These are phyloP conservation scores for Paramecium caudatum DNA, from an alignment of 73 alveolate species.

Conservation along the genomic window DNA sequence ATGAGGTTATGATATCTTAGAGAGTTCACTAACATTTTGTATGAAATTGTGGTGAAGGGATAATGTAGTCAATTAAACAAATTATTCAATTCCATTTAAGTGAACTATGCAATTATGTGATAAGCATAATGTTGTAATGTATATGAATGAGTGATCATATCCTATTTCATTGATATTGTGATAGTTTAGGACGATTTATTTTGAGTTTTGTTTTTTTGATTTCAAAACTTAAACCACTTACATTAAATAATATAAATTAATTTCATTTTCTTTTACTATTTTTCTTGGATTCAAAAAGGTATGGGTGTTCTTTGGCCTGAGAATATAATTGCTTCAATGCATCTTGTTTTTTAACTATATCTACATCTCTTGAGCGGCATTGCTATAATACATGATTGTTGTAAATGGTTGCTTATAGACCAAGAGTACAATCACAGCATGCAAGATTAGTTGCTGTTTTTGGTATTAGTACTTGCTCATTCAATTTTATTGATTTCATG, in stretches of 20 bases:
- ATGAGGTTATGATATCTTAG: background rate
- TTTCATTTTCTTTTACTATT: background rate
- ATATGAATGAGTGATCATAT: background rate
- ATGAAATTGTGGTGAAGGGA: slow-evolving; percentile 6
- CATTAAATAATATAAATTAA: background rate
- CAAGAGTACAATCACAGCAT: background rate
- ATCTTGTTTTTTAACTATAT: background rate
- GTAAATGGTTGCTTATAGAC: background rate
- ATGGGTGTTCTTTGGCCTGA: background rate
- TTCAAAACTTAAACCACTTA: background rate
- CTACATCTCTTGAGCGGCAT: background rate
- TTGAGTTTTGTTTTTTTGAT: slow-evolving; percentile 5
- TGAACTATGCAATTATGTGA: slow-evolving; percentile 14
- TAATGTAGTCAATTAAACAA: background rate
- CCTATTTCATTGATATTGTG: slow-evolving; percentile 19
- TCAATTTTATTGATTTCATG: background rate
- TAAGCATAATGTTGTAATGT: background rate
- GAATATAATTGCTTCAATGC: background rate
- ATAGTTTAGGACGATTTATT: slow-evolving; percentile 27
- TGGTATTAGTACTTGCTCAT: background rate
- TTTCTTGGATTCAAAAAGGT: background rate
- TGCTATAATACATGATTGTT: background rate
- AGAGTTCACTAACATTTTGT: background rate
- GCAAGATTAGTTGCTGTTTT: background rate
- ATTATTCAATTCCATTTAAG: background rate